Base-by-base conservation (phyloP, 805 yeast species). In the Metschnikowia reukaufii region DNA sequence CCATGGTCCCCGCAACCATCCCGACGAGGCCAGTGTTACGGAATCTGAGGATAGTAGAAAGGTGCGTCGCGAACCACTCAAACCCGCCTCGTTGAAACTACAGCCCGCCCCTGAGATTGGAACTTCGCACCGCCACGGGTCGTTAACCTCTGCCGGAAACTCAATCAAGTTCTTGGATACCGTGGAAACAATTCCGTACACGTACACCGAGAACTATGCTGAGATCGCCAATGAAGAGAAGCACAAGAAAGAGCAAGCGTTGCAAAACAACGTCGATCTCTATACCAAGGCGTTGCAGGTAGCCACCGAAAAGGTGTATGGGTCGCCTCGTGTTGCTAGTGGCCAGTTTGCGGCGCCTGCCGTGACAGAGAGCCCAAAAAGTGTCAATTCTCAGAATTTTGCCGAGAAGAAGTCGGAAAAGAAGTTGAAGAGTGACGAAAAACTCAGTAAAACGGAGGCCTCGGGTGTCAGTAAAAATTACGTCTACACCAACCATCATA, bases 271-370 rank as follows among this genome's bases (percentile, higher is more conserved):
- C 19, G 77, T 73, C 34, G 84, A 81, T 51, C 67, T 81, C 70
- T 82, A 82, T 54, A 71, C 70, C 17, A 66, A 67, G 52, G 87
- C 87, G 0, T 67, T 76, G 50, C 76, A 76, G 51, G 76, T 77
- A 12, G 87, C 88, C 0, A 66, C 73, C 60, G 73, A 70, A 49
- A 79, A 72, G 48, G 86, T 82, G 1, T 81, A 81, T 56, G 84
- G 83, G 5, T 33, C 41, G 18, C 49, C 33, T 21, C 45, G 42
- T 9, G 18, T 36, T 17, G 41, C 35, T 2, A 31, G 36, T 2
- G 32, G 20, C n/a, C 42, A 30, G 16, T 17, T 30, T 13, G 31
- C 34, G 15, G 31, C 29, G 6, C 13, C 30, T 27, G 25, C 23
- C 3, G 40, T 21, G 9, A 34, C 15, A 10, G 40, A 27, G 6